Percentiles rank a stretch among this genome's conserved stretches.
Conservation (phyloP, 495 filamentous ascomycete genomes). For the Aspergillus funiculosus region DNA sequence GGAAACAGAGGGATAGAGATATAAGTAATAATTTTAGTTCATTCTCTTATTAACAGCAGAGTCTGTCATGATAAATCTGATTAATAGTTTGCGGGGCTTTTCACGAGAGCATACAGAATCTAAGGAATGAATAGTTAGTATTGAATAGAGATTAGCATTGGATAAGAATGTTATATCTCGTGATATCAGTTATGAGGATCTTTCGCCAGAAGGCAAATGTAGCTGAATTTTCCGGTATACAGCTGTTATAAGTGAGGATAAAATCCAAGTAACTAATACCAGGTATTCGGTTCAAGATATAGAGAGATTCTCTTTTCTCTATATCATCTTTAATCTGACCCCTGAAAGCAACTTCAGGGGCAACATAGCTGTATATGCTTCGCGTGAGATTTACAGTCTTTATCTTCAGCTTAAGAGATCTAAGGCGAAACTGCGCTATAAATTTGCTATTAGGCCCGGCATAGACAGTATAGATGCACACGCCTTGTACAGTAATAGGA, state of each 20-base stretch:
- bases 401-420: conserved; percentile 26
- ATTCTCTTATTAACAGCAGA: conserved; percentile 21
- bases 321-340: conserved; percentile 30
- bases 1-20: conserved; percentile 34
- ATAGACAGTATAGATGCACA: conserved; percentile 41
- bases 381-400: conserved; percentile 25
- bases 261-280: conserved; percentile 36
- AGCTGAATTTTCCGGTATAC: conserved; percentile 26
- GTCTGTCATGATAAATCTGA: conserved; percentile 18
- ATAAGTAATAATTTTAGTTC: conserved; percentile 28
- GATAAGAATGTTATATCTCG: conserved; percentile 18
- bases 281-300: conserved; percentile 32
- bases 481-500: conserved; percentile 37
- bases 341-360: conserved; percentile 28
- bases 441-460: conserved; percentile 33
- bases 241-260: conserved; percentile 24
- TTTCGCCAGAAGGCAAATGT: conserved; percentile 27
- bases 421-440: conserved; percentile 39
- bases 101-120: conserved; percentile 34
- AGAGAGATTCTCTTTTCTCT: conserved; percentile 31
- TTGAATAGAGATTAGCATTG: neutral
- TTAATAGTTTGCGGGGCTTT: conserved; percentile 27
- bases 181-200: conserved; percentile 28
- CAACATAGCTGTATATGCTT: conserved; percentile 29
- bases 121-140: conserved; percentile 12